Conservation (phyloP, 306 rosid species). For the Fagus sylvatica region DNA sequence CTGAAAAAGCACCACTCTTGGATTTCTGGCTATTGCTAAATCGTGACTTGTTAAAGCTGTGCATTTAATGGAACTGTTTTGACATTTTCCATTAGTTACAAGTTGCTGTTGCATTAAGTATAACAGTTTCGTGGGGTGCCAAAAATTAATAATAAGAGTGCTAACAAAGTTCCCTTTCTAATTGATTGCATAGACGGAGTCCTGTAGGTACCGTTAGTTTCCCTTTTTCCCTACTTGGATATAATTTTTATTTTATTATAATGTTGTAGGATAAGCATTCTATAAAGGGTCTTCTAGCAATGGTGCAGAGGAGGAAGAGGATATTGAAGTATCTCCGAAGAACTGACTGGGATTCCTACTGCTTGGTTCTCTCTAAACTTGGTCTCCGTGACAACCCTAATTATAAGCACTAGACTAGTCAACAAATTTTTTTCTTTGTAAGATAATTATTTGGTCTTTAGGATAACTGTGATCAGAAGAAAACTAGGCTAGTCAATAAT, state of each 20-base stretch:
- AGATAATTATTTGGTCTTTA: not conserved
- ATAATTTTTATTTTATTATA: not conserved
- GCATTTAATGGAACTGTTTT: not conserved
- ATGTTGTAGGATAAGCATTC: conserved; percentile 83
- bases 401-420: conserved; percentile 33
- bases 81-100: not conserved
- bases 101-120: no score
- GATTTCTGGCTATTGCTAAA: no score
- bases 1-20: no score
- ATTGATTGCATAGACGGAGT: not conserved
- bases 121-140: no score
- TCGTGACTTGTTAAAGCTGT: not conserved
- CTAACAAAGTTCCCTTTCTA: not conserved
- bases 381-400: conserved; percentile 91
- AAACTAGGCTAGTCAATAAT: not conserved
- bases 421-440: not conserved
- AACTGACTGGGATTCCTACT: conserved; percentile 94
- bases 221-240: conserved; percentile 15
- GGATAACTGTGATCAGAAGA: not conserved
- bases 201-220: not conserved
- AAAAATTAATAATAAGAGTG: not conserved
- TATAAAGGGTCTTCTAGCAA: conserved; percentile 74
- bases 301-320: conserved; percentile 87
- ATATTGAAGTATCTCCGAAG: conserved; percentile 81
- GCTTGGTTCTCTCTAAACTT: conserved; percentile 73